Percentiles rank a stretch among this genome's conserved stretches.
These are phyloP conservation scores for Panicum hallii DNA, from an alignment of 202 grass and related monocot genomes.

Conservation along the genomic window DNA sequence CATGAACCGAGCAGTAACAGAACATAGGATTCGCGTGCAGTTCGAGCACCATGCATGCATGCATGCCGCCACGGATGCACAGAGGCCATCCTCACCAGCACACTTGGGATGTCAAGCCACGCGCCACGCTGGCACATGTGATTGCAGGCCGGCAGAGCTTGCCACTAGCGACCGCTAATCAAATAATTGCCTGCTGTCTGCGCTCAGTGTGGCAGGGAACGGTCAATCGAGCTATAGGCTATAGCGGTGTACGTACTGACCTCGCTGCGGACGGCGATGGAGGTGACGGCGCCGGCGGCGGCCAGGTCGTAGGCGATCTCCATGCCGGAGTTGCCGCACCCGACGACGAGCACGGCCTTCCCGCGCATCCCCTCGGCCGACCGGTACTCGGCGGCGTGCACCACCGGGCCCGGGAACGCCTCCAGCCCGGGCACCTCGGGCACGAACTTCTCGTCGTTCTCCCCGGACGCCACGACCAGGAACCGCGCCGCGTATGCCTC, in stretches of 20 bases:
- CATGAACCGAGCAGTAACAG: too few species aligned
- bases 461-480: conserved; percentile 77
- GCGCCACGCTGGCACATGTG: too few species aligned
- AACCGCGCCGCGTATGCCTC: conserved; percentile 60
- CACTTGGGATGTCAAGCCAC: too few species aligned
- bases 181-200: too few species aligned
- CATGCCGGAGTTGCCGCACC: conserved; percentile 86
- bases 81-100: too few species aligned
- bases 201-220: too few species aligned
- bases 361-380: conserved; percentile 42
- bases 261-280: conserved; percentile 63
- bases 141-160: too few species aligned
- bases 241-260: conserved; percentile 6
- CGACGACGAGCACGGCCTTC: conserved; percentile 77
- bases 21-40: too few species aligned
- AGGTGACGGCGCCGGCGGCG: conserved; percentile 51
- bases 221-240: too few species aligned
- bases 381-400: conserved; percentile 68
- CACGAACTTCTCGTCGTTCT: conserved; percentile 70
- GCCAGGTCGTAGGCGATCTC: conserved; percentile 86
- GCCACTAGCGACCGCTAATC: too few species aligned
- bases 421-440: conserved; percentile 71
- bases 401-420: conserved; percentile 52
- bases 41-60: too few species aligned
- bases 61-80: too few species aligned